phyloP scores from a whole-genome alignment of 2,329 filamentous ascomycete species.

The Verticillium tricorpus region DNA sequence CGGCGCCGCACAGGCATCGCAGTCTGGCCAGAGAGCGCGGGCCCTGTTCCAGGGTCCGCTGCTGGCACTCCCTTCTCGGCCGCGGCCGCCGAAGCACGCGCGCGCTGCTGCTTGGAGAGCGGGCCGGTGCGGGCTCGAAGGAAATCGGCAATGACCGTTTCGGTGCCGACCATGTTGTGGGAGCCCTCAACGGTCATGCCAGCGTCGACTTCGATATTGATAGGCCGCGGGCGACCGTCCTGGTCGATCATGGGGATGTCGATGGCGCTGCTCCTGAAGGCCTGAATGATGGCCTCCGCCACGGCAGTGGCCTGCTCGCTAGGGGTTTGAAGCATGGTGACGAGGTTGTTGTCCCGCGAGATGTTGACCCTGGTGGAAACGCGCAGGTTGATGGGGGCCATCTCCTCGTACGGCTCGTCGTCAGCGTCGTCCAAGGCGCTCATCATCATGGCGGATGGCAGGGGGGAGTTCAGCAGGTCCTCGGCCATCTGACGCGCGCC shows the following conservation, averaged over 20 bases:
- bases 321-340: conserved; percentile 36
- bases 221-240: conserved; percentile 34
- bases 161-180: conserved; percentile 38
- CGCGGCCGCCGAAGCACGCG: background rate
- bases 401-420: conserved; percentile 12
- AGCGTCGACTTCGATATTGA: conserved; percentile 39
- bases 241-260: conserved; percentile 43
- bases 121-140: conserved; percentile 14
- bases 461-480: background rate
- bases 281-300: conserved; percentile 37
- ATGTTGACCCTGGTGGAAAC: conserved; percentile 45
- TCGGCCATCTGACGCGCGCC: background rate
- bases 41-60: too few relatives aligned
- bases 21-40: background rate
- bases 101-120: background rate
- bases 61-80: background rate
- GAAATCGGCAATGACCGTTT: conserved; percentile 21
- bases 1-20: background rate
- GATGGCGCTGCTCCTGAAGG: conserved; percentile 36
- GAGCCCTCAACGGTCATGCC: conserved; percentile 38
- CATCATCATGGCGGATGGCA: background rate
- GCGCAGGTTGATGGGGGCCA: conserved; percentile 37
- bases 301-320: conserved; percentile 35
- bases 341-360: conserved; percentile 42
- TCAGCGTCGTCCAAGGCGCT: background rate